These are phyloP conservation scores for Tricholomella constricta DNA, from an alignment of 768 basidiomycete species.

Conservation along the genomic window DNA sequence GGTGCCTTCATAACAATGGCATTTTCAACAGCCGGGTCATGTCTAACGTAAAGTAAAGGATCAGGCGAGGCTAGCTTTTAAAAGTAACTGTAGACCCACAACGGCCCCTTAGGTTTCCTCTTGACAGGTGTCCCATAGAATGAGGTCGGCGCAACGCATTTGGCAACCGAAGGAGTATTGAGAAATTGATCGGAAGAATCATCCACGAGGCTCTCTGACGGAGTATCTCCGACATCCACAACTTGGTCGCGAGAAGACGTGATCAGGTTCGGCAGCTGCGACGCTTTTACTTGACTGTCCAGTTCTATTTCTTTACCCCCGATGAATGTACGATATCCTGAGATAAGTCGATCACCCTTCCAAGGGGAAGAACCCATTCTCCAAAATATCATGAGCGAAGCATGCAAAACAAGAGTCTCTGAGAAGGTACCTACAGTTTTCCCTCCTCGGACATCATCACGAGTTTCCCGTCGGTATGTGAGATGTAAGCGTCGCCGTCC, in stretches of 20 bases:
- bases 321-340: conserved; percentile 47
- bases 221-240: conserved; percentile 10
- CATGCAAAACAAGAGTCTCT: not conserved
- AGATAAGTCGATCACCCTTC: conserved; percentile 56
- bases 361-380: conserved; percentile 66
- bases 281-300: conserved; percentile 48
- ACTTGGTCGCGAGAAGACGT: conserved; percentile 8
- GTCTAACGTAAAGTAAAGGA: conserved; percentile 41
- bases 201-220: not conserved
- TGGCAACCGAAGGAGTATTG: conserved; percentile 13
- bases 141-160: conserved; percentile 55
- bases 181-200: conserved; percentile 7
- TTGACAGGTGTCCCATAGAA: conserved; percentile 57
- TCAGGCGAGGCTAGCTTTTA: not conserved
- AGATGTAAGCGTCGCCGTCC: conserved; percentile 78
- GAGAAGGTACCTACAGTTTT: conserved; percentile 51
- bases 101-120: conserved; percentile 40
- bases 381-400: conserved; percentile 1
- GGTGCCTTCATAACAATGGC: conserved; percentile 89
- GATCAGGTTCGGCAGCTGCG: conserved; percentile 51
- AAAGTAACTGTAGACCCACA: conserved; percentile 39
- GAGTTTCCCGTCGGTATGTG: conserved; percentile 49
- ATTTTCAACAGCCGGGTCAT: conserved; percentile 73
- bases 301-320: conserved; percentile 66
- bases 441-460: conserved; percentile 72